phyloP scores from a whole-genome alignment of 1,139 yeast species.

The Meyerozyma carpophila region DNA sequence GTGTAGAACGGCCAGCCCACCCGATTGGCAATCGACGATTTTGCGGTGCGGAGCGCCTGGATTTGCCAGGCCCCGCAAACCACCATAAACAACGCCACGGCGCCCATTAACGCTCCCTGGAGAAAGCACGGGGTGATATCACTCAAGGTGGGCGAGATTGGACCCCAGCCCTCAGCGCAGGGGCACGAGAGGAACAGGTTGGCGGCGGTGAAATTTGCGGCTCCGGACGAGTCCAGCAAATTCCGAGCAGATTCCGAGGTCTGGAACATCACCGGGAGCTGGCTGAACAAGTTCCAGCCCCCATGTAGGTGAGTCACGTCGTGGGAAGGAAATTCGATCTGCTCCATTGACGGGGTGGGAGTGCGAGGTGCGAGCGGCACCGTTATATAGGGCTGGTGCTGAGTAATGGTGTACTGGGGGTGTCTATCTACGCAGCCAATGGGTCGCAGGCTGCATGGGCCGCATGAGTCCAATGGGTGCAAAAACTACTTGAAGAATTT shows the following conservation, averaged over 20 bases:
- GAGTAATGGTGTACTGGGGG: slow-evolving; percentile 1
- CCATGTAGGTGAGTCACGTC: slow-evolving; percentile 4
- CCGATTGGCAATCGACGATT: slow-evolving; percentile 27
- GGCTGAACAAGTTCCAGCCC: slow-evolving; percentile 8
- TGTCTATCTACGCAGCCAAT: background rate
- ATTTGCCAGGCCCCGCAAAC: slow-evolving; percentile 48
- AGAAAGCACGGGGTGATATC: slow-evolving; percentile 82
- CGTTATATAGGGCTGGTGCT: background rate
- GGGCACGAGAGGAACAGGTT: slow-evolving; percentile 2
- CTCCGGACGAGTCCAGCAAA: background rate
- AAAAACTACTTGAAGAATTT: slow-evolving; percentile 26
- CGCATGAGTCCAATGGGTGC: too few relatives aligned
- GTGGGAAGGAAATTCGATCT: slow-evolving; percentile 5
- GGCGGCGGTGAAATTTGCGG: background rate
- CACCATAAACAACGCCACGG: slow-evolving; percentile 49
- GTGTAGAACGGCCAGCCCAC: slow-evolving; percentile 38
- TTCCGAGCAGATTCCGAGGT: background rate
- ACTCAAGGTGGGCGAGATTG: slow-evolving; percentile 50
- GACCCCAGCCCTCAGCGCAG: slow-evolving; percentile 66
- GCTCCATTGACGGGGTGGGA: slow-evolving; percentile 6
- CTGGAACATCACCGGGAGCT: slow-evolving; percentile 7
- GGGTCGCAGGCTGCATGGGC: too few relatives aligned
- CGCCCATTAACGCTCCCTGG: slow-evolving; percentile 59
- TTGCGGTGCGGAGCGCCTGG: slow-evolving; percentile 26
- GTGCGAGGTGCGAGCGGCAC: background rate